A percentile compares a stretch with the other conserved stretches of the same genome.
These are phyloP conservation scores for Kwoniella dejecticola DNA, from an alignment of 768 basidiomycete species.

Conservation along the genomic window DNA sequence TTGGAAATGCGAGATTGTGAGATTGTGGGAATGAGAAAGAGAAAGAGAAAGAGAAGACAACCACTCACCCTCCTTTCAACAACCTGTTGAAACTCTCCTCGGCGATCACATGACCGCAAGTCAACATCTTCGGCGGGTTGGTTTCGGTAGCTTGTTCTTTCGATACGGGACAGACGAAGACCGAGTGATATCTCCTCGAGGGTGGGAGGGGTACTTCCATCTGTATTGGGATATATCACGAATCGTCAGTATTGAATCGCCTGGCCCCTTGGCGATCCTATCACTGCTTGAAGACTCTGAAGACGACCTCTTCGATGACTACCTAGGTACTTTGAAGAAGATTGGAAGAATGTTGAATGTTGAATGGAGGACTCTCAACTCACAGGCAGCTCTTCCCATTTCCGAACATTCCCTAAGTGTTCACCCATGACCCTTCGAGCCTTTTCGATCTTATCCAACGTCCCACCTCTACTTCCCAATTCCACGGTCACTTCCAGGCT, in stretches of 20 bases:
- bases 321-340: no score
- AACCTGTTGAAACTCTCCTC: conserved; percentile 88
- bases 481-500: conserved; percentile 87
- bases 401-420: conserved; percentile 88
- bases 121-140: conserved; percentile 98
- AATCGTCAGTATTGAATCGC: no score
- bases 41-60: no score
- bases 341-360: no score
- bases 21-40: no score
- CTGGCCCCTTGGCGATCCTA: no score
- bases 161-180: conserved; percentile 96
- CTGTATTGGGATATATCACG: no score
- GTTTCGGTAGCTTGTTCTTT: conserved; percentile 91
- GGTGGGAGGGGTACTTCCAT: conserved; percentile 89
- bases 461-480: conserved; percentile 81
- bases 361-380: conserved; percentile 30
- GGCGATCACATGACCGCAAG: conserved; percentile 91
- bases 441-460: conserved; percentile 88
- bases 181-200: conserved; percentile 89
- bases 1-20: no score
- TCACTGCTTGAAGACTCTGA: no score
- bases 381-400: conserved; percentile 85
- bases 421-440: conserved; percentile 91
- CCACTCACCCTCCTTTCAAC: conserved; percentile 84
- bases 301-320: no score